Evolutionary conservation across 306 rosid genomes (phyloP).

Genomic region (Fagus sylvatica): DNA sequence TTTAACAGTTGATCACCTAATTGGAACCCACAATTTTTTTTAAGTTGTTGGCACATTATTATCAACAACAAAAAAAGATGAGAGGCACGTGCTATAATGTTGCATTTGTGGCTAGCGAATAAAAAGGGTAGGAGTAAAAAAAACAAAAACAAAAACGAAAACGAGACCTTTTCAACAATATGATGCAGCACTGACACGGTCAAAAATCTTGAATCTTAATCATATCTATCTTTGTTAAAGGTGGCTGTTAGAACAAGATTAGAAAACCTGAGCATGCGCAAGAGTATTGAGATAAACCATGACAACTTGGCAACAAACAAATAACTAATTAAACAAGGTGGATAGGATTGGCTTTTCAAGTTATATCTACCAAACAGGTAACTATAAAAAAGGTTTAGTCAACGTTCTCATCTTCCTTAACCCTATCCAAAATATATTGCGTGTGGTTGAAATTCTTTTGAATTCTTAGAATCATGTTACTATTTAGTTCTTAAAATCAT

Average conservation of each 20-base stretch:
- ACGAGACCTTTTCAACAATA: background rate
- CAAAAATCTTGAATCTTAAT: background rate
- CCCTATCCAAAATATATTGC: background rate
- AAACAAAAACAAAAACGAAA: no score
- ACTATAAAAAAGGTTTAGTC: background rate
- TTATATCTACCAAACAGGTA: background rate
- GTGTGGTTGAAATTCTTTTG: no score
- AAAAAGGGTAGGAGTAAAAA: no score
- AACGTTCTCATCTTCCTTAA: background rate
- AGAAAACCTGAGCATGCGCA: background rate
- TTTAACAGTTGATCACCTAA: no score
- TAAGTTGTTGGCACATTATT: no score
- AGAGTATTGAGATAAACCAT: background rate
- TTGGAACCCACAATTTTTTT: no score
- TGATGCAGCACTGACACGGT: background rate
- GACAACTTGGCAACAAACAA: background rate
- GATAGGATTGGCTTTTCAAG: background rate
- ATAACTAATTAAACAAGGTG: background rate
- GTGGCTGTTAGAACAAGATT: background rate
- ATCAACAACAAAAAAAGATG: no score
- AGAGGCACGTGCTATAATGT: no score
- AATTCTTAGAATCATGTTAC: no score
- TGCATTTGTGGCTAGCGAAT: no score
- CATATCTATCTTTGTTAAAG: background rate
- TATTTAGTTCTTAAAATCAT: no score